Evolutionary conservation across 495 filamentous ascomycete species (phyloP).

Genomic region (Articulospora tetracladia): DNA sequence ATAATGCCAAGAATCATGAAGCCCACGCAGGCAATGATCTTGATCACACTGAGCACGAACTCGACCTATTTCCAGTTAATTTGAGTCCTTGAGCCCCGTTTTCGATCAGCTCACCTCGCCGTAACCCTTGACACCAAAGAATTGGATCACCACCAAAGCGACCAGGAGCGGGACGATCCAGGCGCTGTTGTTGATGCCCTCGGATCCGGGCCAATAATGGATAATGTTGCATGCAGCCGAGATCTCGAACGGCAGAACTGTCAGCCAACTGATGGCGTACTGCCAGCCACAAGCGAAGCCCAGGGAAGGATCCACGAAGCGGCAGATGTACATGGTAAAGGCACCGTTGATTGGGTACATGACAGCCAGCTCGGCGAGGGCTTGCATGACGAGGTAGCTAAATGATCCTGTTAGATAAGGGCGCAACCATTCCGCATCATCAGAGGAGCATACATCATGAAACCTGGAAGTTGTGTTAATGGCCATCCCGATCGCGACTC

Average conservation of each 20-base stretch:
- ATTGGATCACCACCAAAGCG: conserved; percentile 70
- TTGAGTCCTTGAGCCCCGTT: not conserved
- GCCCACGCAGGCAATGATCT: conserved; percentile 78
- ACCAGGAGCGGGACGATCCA: conserved; percentile 73
- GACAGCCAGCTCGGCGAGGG: conserved; percentile 23
- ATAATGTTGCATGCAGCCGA: conserved; percentile 66
- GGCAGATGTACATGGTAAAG: conserved; percentile 67
- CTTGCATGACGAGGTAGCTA: conserved; percentile 20
- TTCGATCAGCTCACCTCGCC: conserved; percentile 57
- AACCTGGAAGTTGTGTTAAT: conserved; percentile 9
- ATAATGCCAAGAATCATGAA: conserved; percentile 88
- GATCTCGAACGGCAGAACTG: conserved; percentile 51
- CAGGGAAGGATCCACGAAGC: conserved; percentile 72
- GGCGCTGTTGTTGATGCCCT: conserved; percentile 49
- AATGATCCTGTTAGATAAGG: too few relatives aligned
- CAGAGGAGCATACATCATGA: conserved; percentile 22
- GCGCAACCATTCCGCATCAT: conserved; percentile 15
- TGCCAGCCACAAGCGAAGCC: conserved; percentile 88
- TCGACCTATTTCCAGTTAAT: conserved; percentile 48
- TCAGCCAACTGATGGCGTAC: conserved; percentile 60
- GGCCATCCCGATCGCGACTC: too few relatives aligned
- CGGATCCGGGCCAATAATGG: conserved; percentile 47
- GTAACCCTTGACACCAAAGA: conserved; percentile 82
- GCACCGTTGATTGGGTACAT: conserved; percentile 55
- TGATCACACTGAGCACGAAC: conserved; percentile 82